Conservation (phyloP, 176 grass and related monocot genomes). For the Secale cereale region DNA sequence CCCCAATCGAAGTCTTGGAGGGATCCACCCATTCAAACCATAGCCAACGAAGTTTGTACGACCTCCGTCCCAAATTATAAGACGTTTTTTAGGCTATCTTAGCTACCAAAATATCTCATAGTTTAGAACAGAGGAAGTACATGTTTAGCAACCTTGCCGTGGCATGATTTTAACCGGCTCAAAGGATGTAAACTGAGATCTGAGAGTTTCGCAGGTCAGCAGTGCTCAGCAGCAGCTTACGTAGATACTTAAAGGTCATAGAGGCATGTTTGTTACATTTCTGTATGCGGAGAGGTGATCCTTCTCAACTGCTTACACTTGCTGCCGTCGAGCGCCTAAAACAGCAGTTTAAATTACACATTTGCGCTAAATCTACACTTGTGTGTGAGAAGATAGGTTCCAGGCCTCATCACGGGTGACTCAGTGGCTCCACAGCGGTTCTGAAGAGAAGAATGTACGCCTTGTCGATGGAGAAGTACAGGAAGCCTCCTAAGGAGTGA, state of each 20-base stretch:
- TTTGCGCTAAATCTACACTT: conserved; percentile 25
- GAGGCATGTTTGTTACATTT: neutral
- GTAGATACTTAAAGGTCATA: neutral
- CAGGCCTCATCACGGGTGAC: conserved; percentile 3
- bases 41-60: too few species aligned
- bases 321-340: neutral
- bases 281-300: neutral
- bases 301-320: conserved; percentile 7
- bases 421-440: conserved; percentile 49
- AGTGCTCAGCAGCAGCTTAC: neutral
- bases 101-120: too few species aligned
- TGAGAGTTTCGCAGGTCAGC: neutral
- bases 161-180: neutral
- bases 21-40: too few species aligned
- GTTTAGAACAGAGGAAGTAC: too few species aligned
- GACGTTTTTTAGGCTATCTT: too few species aligned
- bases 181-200: neutral
- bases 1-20: too few species aligned
- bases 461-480: conserved; percentile 72
- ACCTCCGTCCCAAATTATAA: too few species aligned
- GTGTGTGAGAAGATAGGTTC: neutral
- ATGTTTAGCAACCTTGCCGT: too few species aligned
- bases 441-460: conserved; percentile 62
- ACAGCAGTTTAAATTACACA: conserved; percentile 20
- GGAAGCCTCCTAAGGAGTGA: conserved; percentile 61